phyloP scores from a whole-genome alignment of 805 yeast genomes.

The Brettanomyces bruxellensis region DNA sequence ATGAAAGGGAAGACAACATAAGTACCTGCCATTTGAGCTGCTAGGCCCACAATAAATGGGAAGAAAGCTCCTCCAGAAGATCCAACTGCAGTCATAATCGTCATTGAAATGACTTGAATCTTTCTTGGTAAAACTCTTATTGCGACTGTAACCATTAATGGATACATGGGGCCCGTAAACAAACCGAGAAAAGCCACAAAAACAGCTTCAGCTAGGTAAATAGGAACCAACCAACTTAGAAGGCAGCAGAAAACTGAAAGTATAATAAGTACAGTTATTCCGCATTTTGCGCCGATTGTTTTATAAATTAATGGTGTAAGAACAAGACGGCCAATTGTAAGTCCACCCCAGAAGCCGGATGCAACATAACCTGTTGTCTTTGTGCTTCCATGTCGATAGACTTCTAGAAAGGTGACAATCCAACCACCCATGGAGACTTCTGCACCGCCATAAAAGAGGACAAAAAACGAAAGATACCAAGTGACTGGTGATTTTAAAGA shows the following conservation, averaged over 20 bases:
- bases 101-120: slow-evolving; percentile 40
- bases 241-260: slow-evolving; percentile 30
- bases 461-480: slow-evolving; percentile 42
- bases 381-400: slow-evolving; percentile 41
- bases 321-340: slow-evolving; percentile 55
- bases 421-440: slow-evolving; percentile 67
- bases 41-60: slow-evolving; percentile 44
- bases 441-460: slow-evolving; percentile 59
- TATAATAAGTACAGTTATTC: slow-evolving; percentile 27
- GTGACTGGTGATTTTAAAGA: slow-evolving; percentile 34
- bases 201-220: slow-evolving; percentile 35
- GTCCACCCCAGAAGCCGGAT: slow-evolving; percentile 65
- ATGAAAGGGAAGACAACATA: slow-evolving; percentile 42
- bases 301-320: slow-evolving; percentile 34
- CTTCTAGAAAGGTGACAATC: slow-evolving; percentile 54
- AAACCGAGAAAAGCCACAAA: slow-evolving; percentile 44
- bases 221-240: slow-evolving; percentile 41
- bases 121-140: slow-evolving; percentile 40
- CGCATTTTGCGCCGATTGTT: slow-evolving; percentile 35
- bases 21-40: slow-evolving; percentile 37
- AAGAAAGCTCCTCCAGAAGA: slow-evolving; percentile 49
- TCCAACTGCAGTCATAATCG: slow-evolving; percentile 47
- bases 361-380: slow-evolving; percentile 51
- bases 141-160: slow-evolving; percentile 37
- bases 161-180: slow-evolving; percentile 60